phyloP scores from a whole-genome alignment of 2,329 filamentous ascomycete species.

The Diaporthe amygdali region DNA sequence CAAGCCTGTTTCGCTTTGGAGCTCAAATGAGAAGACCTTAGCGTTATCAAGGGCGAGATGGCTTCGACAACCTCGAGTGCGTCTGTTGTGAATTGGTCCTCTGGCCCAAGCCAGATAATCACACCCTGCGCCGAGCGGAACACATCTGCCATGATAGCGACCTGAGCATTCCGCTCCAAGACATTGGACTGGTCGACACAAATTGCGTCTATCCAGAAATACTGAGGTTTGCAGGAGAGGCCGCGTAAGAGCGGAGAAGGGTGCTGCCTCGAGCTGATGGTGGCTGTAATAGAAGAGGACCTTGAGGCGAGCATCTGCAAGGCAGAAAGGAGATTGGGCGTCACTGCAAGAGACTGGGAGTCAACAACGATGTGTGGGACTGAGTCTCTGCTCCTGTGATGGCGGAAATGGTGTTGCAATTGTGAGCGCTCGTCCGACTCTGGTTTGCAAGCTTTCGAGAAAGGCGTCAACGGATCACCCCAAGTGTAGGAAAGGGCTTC shows the following conservation, averaged over 20 bases:
- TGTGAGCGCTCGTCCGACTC: too few relatives aligned
- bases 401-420: neutral
- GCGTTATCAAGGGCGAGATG: neutral
- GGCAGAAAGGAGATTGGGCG: neutral
- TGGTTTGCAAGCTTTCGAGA: neutral
- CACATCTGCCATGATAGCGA: slow-evolving; percentile 24
- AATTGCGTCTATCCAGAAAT: slow-evolving; percentile 30
- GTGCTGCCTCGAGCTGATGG: neutral
- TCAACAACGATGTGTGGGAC: neutral
- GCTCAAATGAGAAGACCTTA: neutral
- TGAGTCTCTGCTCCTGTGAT: neutral
- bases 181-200: slow-evolving; percentile 30
- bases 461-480: neutral
- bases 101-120: neutral
- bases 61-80: neutral
- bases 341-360: neutral
- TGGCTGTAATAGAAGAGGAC: neutral
- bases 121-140: neutral
- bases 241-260: neutral
- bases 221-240: neutral
- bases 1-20: neutral
- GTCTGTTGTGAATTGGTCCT: neutral
- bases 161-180: slow-evolving; percentile 26
- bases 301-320: neutral
- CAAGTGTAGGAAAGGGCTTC: slow-evolving; percentile 20